Evolutionary conservation across 768 basidiomycete species (phyloP).

Genomic region (Kwoniella sp.): DNA sequence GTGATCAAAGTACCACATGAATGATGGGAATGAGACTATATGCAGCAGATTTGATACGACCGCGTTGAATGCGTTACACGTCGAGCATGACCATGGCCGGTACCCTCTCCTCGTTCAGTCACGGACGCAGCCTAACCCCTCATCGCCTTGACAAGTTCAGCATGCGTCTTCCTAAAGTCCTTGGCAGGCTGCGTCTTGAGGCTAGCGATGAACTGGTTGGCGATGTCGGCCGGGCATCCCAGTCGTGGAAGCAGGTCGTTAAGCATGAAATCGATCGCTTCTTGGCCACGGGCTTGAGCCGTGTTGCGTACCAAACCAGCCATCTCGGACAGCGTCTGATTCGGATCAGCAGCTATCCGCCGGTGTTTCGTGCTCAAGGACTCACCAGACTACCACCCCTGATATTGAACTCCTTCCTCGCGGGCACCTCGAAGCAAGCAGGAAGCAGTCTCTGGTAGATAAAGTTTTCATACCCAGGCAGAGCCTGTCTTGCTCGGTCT

Average conservation of each 20-base stretch:
- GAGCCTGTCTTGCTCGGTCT: conserved; percentile 41
- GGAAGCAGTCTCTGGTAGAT: conserved; percentile 83
- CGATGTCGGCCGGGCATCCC: conserved; percentile 74
- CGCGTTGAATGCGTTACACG: background rate
- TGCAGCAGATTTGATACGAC: background rate
- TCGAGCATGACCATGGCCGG: background rate
- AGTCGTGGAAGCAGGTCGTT: conserved; percentile 79
- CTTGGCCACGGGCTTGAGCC: conserved; percentile 69
- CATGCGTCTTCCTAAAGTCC: conserved; percentile 48
- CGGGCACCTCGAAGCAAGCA: conserved; percentile 73
- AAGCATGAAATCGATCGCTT: conserved; percentile 76
- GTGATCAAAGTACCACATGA: too few species aligned
- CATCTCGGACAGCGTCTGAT: conserved; percentile 84
- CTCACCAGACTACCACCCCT: conserved; percentile 81
- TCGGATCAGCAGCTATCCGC: background rate
- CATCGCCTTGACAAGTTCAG: conserved; percentile 48
- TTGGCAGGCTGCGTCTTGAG: conserved; percentile 44
- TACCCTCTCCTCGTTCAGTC: background rate
- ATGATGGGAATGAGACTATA: background rate
- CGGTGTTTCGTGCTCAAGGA: conserved; percentile 3
- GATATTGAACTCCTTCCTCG: conserved; percentile 72
- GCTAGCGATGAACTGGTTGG: conserved; percentile 60
- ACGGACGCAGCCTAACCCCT: conserved; percentile 14
- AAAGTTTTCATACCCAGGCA: conserved; percentile 89
- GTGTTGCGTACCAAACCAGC: conserved; percentile 76